Percentiles rank a stretch among this genome's conserved stretches.
Evolutionary conservation across 805 yeast genomes (phyloP).

Genomic region (Hanseniaspora meyeri): DNA sequence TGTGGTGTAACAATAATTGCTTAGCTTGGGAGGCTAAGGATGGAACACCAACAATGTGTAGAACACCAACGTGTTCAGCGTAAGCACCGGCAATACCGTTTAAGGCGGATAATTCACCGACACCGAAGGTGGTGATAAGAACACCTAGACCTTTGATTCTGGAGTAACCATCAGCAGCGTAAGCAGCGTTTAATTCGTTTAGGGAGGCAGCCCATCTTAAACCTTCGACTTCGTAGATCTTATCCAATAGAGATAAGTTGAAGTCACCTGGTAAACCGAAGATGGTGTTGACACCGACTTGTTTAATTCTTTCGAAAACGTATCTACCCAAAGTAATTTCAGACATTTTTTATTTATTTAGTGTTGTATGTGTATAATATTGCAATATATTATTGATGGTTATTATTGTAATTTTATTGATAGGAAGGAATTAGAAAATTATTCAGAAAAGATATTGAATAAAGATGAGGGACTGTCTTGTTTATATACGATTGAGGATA

Average conservation of each 20-base stretch:
- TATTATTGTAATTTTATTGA: neutral
- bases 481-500: neutral
- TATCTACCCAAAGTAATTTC: constrained; percentile 61
- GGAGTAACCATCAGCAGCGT: constrained; percentile 78
- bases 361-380: neutral
- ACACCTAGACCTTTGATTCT: constrained; percentile 67
- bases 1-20: constrained; percentile 66
- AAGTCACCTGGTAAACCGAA: constrained; percentile 79
- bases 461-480: neutral
- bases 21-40: constrained; percentile 60
- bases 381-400: neutral
- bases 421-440: neutral
- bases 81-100: constrained; percentile 82
- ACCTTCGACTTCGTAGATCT: constrained; percentile 61
- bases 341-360: constrained; percentile 22
- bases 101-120: constrained; percentile 73
- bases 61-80: constrained; percentile 78
- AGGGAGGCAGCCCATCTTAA: constrained; percentile 85
- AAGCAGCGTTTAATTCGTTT: constrained; percentile 76
- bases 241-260: constrained; percentile 59
- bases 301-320: constrained; percentile 65
- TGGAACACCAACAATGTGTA: constrained; percentile 81
- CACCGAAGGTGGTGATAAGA: constrained; percentile 77
- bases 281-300: constrained; percentile 56
- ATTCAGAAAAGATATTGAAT: neutral